phyloP scores from a whole-genome alignment of 768 basidiomycete species.

The Lepiota subincarnata region DNA sequence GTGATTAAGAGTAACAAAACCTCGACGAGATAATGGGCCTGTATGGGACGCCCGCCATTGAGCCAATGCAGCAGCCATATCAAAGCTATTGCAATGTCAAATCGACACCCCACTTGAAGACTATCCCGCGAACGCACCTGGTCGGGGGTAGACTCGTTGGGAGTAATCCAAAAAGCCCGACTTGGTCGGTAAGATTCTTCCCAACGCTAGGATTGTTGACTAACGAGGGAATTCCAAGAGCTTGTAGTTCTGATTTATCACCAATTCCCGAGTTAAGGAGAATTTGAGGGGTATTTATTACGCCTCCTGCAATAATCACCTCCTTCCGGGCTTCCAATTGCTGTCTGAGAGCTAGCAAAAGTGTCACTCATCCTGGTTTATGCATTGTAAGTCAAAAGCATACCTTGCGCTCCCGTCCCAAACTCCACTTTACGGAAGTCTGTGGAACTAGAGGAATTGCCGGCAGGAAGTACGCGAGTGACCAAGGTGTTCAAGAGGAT shows the following conservation, averaged over 20 bases:
- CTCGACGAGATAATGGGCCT: constrained; percentile 12
- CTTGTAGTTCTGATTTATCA: constrained; percentile 6
- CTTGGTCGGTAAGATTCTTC: constrained; percentile 15
- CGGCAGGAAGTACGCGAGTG: constrained; percentile 16
- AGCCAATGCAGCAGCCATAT: constrained; percentile 5
- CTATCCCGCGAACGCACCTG: too few species aligned
- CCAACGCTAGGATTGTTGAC: constrained; percentile 18
- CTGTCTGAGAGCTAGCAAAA: too few species aligned
- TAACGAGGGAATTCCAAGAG: constrained; percentile 10
- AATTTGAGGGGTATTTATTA: constrained; percentile 23
- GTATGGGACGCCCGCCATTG: constrained; percentile 16
- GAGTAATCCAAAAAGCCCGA: background rate
- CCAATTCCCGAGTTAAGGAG: constrained; percentile 22
- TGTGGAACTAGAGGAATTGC: background rate
- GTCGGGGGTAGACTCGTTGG: background rate
- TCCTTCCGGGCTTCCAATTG: constrained; percentile 20
- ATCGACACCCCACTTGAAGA: background rate
- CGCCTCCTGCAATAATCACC: constrained; percentile 27
- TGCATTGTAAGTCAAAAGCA: too few species aligned
- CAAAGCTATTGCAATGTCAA: background rate
- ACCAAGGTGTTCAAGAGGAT: constrained; percentile 17
- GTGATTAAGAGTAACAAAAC: background rate
- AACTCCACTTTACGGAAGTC: constrained; percentile 16
- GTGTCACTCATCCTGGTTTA: too few species aligned
- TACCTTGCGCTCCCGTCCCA: background rate